These are phyloP conservation scores for Ascochyta lentis DNA, from an alignment of 2,329 filamentous ascomycete genomes.

Conservation along the genomic window DNA sequence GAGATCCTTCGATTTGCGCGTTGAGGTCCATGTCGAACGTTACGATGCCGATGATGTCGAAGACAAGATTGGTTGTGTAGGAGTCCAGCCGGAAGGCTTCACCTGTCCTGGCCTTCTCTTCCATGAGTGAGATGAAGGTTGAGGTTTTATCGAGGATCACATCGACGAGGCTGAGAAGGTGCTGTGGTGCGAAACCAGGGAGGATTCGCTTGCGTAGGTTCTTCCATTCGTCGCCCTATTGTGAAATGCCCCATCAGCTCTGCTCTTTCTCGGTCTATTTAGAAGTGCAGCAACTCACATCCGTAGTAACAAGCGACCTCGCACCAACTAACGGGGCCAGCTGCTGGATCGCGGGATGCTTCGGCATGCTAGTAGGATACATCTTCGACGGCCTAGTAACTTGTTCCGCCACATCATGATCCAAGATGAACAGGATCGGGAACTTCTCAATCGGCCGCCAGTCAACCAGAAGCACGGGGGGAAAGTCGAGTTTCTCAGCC, in stretches of 20 bases:
- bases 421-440: slow-evolving; percentile 20
- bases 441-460: slow-evolving; percentile 26
- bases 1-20: slow-evolving; percentile 22
- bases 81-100: slow-evolving; percentile 22
- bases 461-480: slow-evolving; percentile 25
- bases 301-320: slow-evolving; percentile 25
- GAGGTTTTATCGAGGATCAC: slow-evolving; percentile 37
- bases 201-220: slow-evolving; percentile 20
- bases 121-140: slow-evolving; percentile 30
- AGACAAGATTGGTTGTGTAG: slow-evolving; percentile 24
- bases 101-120: slow-evolving; percentile 15
- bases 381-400: slow-evolving; percentile 23
- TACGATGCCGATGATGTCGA: slow-evolving; percentile 33
- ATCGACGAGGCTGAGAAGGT: slow-evolving; percentile 21
- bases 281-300: slow-evolving; percentile 14
- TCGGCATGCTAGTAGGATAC: slow-evolving; percentile 23
- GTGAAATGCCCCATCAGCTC: too few relatives aligned
- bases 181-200: slow-evolving; percentile 22
- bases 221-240: slow-evolving; percentile 22
- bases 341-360: slow-evolving; percentile 24
- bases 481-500: slow-evolving; percentile 21
- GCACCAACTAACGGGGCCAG: slow-evolving; percentile 24
- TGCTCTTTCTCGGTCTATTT: too few relatives aligned
- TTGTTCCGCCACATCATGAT: slow-evolving; percentile 28
- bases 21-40: slow-evolving; percentile 26